phyloP scores from a whole-genome alignment of 2,329 filamentous ascomycete species.

The Claviceps paspali region DNA sequence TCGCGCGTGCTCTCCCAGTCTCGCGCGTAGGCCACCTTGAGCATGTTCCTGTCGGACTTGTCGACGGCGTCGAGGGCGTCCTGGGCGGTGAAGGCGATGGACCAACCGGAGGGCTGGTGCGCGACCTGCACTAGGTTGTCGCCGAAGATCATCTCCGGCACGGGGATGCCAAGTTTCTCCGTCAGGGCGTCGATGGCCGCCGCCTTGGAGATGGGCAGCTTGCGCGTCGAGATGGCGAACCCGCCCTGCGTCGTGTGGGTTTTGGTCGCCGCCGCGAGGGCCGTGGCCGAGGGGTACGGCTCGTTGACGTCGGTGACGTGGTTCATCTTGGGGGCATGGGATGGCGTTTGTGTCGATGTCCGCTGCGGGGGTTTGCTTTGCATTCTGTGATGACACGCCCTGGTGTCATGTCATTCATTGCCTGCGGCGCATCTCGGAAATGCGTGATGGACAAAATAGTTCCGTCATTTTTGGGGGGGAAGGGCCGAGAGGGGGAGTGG shows the following conservation, averaged over 20 bases:
- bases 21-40: constrained; percentile 83
- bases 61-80: constrained; percentile 84
- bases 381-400: neutral
- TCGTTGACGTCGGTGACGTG: constrained; percentile 29
- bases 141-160: constrained; percentile 98
- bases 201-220: constrained; percentile 88
- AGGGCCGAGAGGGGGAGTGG: no score
- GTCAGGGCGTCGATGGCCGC: constrained; percentile 80
- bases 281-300: constrained; percentile 36
- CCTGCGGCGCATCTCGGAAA: no score
- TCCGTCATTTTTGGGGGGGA: no score
- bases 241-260: constrained; percentile 40
- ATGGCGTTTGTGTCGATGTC: neutral
- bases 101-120: constrained; percentile 63
- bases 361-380: no score
- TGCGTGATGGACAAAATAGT: no score
- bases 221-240: constrained; percentile 68
- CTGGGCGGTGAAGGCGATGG: constrained; percentile 65
- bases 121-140: constrained; percentile 73
- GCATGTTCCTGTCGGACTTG: constrained; percentile 81
- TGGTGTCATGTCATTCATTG: no score
- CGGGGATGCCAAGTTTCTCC: constrained; percentile 62
- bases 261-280: constrained; percentile 38
- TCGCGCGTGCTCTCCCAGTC: constrained; percentile 62
- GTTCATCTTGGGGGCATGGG: constrained; percentile 23